phyloP scores from a whole-genome alignment of 2,329 filamentous ascomycete species.

The Aspergillus niger region DNA sequence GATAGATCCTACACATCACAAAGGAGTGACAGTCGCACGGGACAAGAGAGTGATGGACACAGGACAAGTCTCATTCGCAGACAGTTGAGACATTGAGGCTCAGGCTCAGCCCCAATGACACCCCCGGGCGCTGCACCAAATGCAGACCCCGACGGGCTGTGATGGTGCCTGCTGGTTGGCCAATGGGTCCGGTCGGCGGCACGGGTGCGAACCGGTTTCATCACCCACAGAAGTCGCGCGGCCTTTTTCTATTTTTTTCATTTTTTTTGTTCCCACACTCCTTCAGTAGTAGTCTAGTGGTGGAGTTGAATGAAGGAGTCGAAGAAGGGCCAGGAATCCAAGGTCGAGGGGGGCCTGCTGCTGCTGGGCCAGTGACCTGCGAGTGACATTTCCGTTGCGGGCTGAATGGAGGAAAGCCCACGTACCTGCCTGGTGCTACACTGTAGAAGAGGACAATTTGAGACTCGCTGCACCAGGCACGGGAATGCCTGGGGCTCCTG shows the following conservation, averaged over 20 bases:
- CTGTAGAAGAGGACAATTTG: background rate
- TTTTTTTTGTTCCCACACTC: no score
- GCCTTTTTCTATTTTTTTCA: background rate
- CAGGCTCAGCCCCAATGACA: constrained; percentile 10
- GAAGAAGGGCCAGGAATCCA: background rate
- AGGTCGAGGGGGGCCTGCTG: background rate
- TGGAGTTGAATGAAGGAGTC: background rate
- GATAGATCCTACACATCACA: background rate
- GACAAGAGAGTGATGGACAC: background rate
- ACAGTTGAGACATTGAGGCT: constrained; percentile 5
- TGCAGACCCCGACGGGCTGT: constrained; percentile 18
- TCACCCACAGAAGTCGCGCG: constrained; percentile 1
- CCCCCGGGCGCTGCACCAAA: constrained; percentile 11
- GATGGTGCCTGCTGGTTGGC: constrained; percentile 12
- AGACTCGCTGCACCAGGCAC: constrained; percentile 8
- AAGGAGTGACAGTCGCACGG: background rate
- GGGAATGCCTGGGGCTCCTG: constrained; percentile 18
- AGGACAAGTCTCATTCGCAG: background rate
- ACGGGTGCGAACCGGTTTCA: constrained; percentile 13
- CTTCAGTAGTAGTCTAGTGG: background rate
- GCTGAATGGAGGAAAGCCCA: background rate
- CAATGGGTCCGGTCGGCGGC: constrained; percentile 12
- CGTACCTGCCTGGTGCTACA: background rate
- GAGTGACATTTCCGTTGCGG: background rate
- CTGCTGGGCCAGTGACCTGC: background rate